These are phyloP conservation scores for Saccharum officinarum DNA, from an alignment of 176 grass and related monocot genomes.

Conservation along the genomic window DNA sequence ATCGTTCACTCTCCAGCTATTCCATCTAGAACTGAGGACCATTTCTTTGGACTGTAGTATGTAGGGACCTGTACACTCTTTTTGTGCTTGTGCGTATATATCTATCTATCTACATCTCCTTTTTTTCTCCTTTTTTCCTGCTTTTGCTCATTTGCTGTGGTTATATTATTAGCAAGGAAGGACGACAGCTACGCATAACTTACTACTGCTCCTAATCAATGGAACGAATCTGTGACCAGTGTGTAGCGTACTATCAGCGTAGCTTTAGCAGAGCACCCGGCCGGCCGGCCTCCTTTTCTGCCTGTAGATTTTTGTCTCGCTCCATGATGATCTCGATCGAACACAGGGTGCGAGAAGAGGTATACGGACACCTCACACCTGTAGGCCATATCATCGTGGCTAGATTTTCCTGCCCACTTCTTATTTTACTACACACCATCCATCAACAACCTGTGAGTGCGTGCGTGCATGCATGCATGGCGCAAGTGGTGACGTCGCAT, in stretches of 20 bases:
- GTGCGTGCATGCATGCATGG: too few relatives aligned
- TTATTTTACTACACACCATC: background rate
- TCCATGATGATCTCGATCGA: background rate
- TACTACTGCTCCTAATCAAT: background rate
- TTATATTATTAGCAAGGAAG: background rate
- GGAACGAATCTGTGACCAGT: background rate
- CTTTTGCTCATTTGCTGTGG: background rate
- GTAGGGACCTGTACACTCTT: background rate
- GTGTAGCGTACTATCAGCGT: background rate
- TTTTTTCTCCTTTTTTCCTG: background rate
- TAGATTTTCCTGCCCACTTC: slow-evolving; percentile 28
- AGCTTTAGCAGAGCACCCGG: background rate
- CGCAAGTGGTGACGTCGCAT: too few relatives aligned
- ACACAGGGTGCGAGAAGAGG: background rate
- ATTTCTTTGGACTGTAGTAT: slow-evolving; percentile 13
- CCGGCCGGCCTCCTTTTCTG: background rate
- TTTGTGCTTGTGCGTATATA: background rate
- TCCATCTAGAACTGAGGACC: slow-evolving; percentile 1
- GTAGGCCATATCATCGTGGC: background rate
- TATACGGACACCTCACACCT: background rate
- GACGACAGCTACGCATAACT: background rate
- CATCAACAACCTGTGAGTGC: background rate
- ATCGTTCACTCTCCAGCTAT: too few relatives aligned
- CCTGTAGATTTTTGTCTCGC: background rate
- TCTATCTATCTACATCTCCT: background rate